These are phyloP conservation scores for Aspergillus affinis DNA, from an alignment of 495 filamentous ascomycete species.

Conservation along the genomic window DNA sequence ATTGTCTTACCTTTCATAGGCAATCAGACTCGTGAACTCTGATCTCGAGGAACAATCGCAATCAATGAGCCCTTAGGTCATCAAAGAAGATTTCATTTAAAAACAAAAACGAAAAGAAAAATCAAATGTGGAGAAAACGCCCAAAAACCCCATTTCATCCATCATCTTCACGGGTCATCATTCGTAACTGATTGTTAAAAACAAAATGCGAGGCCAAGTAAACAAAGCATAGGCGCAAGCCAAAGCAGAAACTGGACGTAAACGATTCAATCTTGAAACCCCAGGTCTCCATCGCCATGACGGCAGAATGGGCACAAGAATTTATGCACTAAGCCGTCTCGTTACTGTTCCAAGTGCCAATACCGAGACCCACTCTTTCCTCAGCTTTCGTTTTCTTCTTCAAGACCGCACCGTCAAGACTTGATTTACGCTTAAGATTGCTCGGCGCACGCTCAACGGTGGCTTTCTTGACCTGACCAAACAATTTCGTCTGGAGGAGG, in stretches of 20 bases:
- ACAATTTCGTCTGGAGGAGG: constrained; percentile 65
- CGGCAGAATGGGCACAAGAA: background rate
- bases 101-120: constrained; percentile 1
- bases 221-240: constrained; percentile 7
- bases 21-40: no score
- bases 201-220: constrained; percentile 15
- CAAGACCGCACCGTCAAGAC: constrained; percentile 45
- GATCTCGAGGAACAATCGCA: no score
- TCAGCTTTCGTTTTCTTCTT: constrained; percentile 64
- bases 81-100: background rate
- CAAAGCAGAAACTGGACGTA: constrained; percentile 13
- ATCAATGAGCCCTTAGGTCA: no score
- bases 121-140: constrained; percentile 10
- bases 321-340: background rate
- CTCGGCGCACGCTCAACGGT: constrained; percentile 36
- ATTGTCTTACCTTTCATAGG: no score
- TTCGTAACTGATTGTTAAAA: constrained; percentile 19
- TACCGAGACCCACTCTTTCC: constrained; percentile 63
- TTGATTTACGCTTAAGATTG: constrained; percentile 59
- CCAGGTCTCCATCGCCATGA: background rate
- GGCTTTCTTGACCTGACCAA: constrained; percentile 64
- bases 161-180: constrained; percentile 32
- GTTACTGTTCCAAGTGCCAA: constrained; percentile 41
- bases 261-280: background rate
- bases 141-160: constrained; percentile 19